Conservation (phyloP, 768 basidiomycete species). For the Leccinum disarticulatum region DNA sequence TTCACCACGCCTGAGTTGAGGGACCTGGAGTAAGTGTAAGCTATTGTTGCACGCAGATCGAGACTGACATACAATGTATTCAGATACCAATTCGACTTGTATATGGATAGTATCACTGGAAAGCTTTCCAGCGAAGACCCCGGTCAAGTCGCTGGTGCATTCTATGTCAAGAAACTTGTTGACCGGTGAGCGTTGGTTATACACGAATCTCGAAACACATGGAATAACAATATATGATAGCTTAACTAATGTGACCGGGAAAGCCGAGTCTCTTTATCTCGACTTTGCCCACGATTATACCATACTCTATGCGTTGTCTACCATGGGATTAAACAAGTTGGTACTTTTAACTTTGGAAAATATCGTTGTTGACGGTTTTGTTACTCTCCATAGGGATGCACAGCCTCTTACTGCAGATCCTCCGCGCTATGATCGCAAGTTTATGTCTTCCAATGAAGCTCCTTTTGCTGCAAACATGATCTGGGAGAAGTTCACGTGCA, state of each 20-base stretch:
- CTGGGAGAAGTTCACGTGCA: slow-evolving; percentile 44
- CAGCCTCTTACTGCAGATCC: slow-evolving; percentile 28
- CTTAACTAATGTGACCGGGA: slow-evolving; percentile 33
- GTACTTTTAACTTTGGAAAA: not conserved
- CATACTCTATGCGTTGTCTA: slow-evolving; percentile 39
- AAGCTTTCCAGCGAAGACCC: slow-evolving; percentile 27
- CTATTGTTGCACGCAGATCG: not conserved
- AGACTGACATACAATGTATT: not conserved
- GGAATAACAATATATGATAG: slow-evolving; percentile 13
- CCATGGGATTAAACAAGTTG: slow-evolving; percentile 38
- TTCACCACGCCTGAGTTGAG: slow-evolving; percentile 36
- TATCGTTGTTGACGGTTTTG: not conserved
- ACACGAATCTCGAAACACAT: not conserved
- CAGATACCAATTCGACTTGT: slow-evolving; percentile 40
- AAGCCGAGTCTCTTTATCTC: slow-evolving; percentile 35
- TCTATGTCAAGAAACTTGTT: slow-evolving; percentile 41
- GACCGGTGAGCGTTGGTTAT: slow-evolving; percentile 28
- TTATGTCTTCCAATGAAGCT: slow-evolving; percentile 36
- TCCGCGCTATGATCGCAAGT: slow-evolving; percentile 33
- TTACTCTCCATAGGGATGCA: slow-evolving; percentile 28
- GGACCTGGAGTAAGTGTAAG: slow-evolving; percentile 35
- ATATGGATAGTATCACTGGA: slow-evolving; percentile 36
- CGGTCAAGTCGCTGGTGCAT: slow-evolving; percentile 37
- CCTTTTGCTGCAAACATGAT: slow-evolving; percentile 44
- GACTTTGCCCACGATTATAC: slow-evolving; percentile 44